Base-by-base conservation (phyloP, 441 rosid genomes). In the Erodium trifolium region DNA sequence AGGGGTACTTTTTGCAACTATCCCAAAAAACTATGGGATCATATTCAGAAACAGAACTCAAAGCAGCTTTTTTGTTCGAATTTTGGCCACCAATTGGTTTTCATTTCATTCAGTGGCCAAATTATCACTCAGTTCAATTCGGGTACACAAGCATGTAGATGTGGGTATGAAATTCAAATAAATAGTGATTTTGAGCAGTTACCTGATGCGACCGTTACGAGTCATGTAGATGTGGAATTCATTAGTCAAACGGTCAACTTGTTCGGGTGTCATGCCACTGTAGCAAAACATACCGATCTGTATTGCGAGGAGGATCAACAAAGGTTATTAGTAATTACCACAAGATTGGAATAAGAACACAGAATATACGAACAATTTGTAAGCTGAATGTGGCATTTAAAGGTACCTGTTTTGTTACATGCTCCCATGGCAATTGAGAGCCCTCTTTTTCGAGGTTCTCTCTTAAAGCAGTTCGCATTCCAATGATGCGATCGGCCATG, bases 221-320 rank as follows among this genome's bases (percentile, higher is more conserved):
- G 98, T 91, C 96, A 91, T 70, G 70, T 89, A 93, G 69, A 93
- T 91, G 71, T 89, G 97, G 79, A 77, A 93, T 71, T 93, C 92
- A 5, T 79, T 83, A 12, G 89, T 91, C 83, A 88, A 77, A 7
- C 77, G 93, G 76, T 93, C 97, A 19, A 91, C 97, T 59, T 91
- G 97, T 77, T 91, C 93, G 0, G 96, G 97, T 29, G 95, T 84
- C 85, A 91, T 63, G 53, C 97, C 98, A 71, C 98, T 93, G 77
- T 87, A 91, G 85, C 98, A 93, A 67, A 93, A 93, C 98, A 91
- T 91, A n/a, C 98, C 97, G 67, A 91, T 93, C 98, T 93, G 88
- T 73, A 76, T 65, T 43, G 66, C 73, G 68, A 68, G 8, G 59
- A 66, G 53, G 16, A 71, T 19, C 45, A 16, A 16, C 63, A 68